A percentile compares a stretch with the other conserved stretches of the same genome.
phyloP scores from a whole-genome alignment of 2,329 filamentous ascomycete genomes.

The Xylaria arbuscula region DNA sequence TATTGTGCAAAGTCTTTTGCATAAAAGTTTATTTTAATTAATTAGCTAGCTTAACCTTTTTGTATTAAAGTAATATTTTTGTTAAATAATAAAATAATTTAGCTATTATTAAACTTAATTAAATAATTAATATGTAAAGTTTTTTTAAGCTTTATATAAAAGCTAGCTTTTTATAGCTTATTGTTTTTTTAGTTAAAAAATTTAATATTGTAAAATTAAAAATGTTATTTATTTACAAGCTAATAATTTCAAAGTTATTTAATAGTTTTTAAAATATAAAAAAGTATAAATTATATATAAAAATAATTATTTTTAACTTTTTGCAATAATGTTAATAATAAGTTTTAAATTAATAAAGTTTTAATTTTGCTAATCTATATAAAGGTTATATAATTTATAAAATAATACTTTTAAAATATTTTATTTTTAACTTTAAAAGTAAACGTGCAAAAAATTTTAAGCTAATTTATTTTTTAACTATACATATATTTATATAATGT shows the following conservation, averaged over 20 bases:
- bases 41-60: background rate
- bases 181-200: constrained; percentile 1
- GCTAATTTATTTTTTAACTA: too few species aligned
- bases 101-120: background rate
- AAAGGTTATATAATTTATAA: too few species aligned
- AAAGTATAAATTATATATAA: constrained; percentile 6
- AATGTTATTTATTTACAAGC: constrained; percentile 2
- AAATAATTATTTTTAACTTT: constrained; percentile 8
- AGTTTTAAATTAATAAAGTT: too few species aligned
- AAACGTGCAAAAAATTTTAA: too few species aligned
- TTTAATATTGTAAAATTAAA: constrained; percentile 6
- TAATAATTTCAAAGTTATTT: constrained; percentile 1
- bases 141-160: constrained; percentile 3
- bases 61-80: background rate
- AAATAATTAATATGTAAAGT: background rate
- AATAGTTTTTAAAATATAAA: background rate
- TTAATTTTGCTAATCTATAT: too few species aligned
- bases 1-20: background rate
- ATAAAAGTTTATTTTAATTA: background rate
- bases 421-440: too few species aligned
- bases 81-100: background rate
- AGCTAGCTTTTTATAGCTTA: background rate
- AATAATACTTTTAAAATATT: too few species aligned
- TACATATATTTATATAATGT: too few species aligned
- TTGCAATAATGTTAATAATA: background rate